Evolutionary conservation across 2,329 filamentous ascomycete genomes (phyloP).

Genomic region (Clarireedia sp.): DNA sequence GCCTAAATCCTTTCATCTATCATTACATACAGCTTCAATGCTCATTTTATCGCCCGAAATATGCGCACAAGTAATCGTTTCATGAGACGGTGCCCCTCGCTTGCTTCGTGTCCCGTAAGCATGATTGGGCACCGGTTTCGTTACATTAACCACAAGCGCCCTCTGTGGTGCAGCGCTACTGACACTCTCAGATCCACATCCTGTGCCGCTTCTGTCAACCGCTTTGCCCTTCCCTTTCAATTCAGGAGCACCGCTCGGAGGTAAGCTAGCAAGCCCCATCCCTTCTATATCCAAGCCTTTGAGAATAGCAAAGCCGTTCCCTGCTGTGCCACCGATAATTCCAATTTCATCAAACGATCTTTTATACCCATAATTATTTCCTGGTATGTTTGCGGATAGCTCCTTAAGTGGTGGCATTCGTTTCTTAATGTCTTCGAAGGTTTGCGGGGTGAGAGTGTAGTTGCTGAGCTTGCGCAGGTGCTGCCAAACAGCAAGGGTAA

Average conservation of each 20-base stretch:
- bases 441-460: not conserved
- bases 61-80: not conserved
- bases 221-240: slow-evolving; percentile 4
- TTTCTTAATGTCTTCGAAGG: not conserved
- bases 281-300: not conserved
- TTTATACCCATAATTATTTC: slow-evolving; percentile 4
- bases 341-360: slow-evolving; percentile 4
- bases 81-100: not conserved
- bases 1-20: not conserved
- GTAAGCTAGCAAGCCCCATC: slow-evolving; percentile 2
- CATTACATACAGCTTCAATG: slow-evolving; percentile 7
- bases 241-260: slow-evolving; percentile 3
- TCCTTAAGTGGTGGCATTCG: slow-evolving; percentile 1
- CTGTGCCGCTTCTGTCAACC: not conserved
- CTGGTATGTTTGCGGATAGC: not conserved
- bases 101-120: slow-evolving; percentile 5
- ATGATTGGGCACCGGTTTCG: not conserved
- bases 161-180: not conserved
- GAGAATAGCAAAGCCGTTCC: not conserved
- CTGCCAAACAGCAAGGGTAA: not conserved
- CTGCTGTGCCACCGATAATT: not conserved
- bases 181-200: not conserved
- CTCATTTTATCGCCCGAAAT: not conserved
- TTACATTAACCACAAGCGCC: not conserved
- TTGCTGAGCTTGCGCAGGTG: not conserved